These are phyloP conservation scores for Scopulariopsis brevicaulis DNA, from an alignment of 2,329 filamentous ascomycete species.

Conservation along the genomic window DNA sequence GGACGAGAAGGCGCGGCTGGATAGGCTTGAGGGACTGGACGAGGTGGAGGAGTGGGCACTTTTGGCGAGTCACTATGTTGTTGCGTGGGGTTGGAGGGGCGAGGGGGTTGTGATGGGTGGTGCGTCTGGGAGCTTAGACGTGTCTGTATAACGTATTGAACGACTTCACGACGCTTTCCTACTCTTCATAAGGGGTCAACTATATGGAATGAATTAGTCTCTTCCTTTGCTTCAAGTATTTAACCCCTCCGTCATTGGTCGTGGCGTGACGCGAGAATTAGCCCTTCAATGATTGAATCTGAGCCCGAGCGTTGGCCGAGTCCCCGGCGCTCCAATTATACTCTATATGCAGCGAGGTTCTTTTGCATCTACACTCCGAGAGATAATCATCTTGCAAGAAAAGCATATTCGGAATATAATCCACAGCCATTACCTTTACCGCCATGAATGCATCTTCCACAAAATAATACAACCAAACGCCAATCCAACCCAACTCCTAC, in stretches of 20 bases:
- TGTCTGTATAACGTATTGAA: neutral
- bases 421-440: neutral
- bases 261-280: no score
- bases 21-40: conserved; percentile 75
- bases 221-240: no score
- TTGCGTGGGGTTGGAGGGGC: conserved; percentile 78
- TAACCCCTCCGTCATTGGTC: no score
- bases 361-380: no score
- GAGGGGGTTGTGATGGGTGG: conserved; percentile 16
- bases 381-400: no score
- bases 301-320: no score
- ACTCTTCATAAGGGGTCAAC: neutral
- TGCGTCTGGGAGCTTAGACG: neutral
- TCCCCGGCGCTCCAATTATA: no score
- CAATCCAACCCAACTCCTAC: no score
- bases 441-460: neutral
- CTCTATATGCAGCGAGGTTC: no score
- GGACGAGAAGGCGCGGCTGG: conserved; percentile 68
- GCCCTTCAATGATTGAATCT: no score
- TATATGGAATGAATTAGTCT: no score
- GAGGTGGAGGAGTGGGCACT: conserved; percentile 92
- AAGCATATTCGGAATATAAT: neutral
- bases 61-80: conserved; percentile 77
- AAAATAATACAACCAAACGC: neutral
- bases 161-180: neutral